These are phyloP conservation scores for Diutina siamensis DNA, from an alignment of 1,139 yeast genomes.

Conservation along the genomic window DNA sequence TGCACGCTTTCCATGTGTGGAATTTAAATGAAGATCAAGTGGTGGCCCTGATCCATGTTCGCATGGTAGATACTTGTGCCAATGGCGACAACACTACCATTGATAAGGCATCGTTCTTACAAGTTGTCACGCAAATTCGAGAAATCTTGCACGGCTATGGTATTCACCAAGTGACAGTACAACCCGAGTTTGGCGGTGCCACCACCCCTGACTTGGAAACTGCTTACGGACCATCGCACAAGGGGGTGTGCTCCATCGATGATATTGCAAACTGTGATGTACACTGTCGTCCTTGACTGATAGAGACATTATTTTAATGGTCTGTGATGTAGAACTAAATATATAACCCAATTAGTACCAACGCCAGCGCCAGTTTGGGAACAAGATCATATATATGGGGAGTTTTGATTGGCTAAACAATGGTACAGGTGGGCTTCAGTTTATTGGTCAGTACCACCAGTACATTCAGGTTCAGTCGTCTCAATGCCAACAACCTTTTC, in stretches of 20 bases:
- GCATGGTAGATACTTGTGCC: conserved; percentile 37
- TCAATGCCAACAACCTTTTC: not conserved
- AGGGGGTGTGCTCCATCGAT: conserved; percentile 3
- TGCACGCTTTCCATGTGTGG: conserved; percentile 97
- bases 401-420: not conserved
- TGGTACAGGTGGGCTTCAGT: not conserved
- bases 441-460: not conserved
- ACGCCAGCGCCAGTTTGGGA: not conserved
- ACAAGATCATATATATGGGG: too few relatives aligned
- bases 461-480: conserved; percentile 2
- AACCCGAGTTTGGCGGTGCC: conserved; percentile 54
- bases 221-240: not conserved
- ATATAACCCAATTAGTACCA: not conserved
- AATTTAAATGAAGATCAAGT: conserved; percentile 79
- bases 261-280: conserved; percentile 5
- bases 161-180: conserved; percentile 89
- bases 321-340: too few relatives aligned
- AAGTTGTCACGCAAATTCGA: conserved; percentile 68
- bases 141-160: conserved; percentile 74
- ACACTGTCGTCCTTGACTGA: not conserved
- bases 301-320: too few relatives aligned
- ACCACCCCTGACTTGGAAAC: not conserved
- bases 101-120: conserved; percentile 39
- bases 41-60: conserved; percentile 85
- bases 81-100: conserved; percentile 9